A percentile compares a stretch with the other conserved stretches of the same genome.
Conservation (phyloP, 257 asterid species). For the Solanum arcanum region DNA sequence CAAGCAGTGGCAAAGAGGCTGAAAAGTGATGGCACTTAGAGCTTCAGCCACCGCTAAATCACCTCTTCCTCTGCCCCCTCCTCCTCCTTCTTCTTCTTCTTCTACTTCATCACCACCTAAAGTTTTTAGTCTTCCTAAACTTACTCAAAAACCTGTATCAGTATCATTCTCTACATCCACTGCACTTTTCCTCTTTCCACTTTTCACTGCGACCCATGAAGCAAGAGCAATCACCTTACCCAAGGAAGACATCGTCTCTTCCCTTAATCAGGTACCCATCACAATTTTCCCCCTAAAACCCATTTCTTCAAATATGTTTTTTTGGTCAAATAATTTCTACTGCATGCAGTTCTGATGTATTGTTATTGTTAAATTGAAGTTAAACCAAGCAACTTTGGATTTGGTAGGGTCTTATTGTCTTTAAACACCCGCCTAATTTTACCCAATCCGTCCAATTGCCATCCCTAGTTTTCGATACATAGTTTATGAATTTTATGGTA, state of each 20-base stretch:
- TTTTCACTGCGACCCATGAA: conserved; percentile 44
- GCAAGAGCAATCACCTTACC: conserved; percentile 64
- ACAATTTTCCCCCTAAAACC: not conserved
- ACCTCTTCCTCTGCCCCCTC: conserved; percentile 25
- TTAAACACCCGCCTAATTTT: too few species aligned
- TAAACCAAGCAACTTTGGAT: too few species aligned
- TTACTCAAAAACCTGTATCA: conserved; percentile 12
- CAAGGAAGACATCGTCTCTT: conserved; percentile 75
- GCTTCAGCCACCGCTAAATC: conserved; percentile 70
- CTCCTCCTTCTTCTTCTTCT: conserved; percentile 19
- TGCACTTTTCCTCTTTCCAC: conserved; percentile 47
- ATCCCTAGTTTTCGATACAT: too few species aligned
- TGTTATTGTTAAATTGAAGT: not conserved
- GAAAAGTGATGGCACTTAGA: conserved; percentile 57
- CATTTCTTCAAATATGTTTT: not conserved
- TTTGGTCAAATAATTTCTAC: not conserved
- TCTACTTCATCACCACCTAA: conserved; percentile 13
- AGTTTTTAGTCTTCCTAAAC: conserved; percentile 10
- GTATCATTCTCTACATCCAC: conserved; percentile 46
- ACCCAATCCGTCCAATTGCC: too few species aligned
- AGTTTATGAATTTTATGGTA: too few species aligned
- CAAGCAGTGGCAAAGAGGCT: conserved; percentile 16
- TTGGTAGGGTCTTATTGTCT: too few species aligned
- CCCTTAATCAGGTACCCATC: conserved; percentile 59
- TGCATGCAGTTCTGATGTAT: not conserved